Conservation (phyloP, 1,139 yeast species). For the Yamadazyma taylorii region DNA sequence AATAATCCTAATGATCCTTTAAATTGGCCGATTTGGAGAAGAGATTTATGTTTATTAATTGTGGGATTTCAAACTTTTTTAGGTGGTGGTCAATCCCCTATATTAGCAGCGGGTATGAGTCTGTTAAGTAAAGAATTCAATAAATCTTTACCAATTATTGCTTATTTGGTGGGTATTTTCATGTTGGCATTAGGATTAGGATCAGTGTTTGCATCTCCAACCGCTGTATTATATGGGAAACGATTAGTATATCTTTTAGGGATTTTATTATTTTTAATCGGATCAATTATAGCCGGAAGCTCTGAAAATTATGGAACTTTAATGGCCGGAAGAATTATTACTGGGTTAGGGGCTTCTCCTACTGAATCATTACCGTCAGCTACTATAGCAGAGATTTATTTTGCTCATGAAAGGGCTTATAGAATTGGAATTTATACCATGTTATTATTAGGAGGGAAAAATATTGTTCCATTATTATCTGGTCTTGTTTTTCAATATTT, state of each 20-base stretch:
- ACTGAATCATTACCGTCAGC: constrained; percentile 63
- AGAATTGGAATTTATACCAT: constrained; percentile 62
- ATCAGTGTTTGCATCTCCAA: constrained; percentile 57
- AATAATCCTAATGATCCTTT: constrained; percentile 76
- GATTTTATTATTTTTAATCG: constrained; percentile 49
- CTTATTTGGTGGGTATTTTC: constrained; percentile 59
- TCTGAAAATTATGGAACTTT: constrained; percentile 49
- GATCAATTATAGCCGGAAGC: constrained; percentile 56
- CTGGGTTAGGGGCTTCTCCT: constrained; percentile 62
- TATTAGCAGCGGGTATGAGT: constrained; percentile 58
- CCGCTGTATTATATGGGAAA: constrained; percentile 62
- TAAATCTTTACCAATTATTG: constrained; percentile 40
- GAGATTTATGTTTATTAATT: constrained; percentile 53
- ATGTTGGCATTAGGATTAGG: constrained; percentile 63
- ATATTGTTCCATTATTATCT: constrained; percentile 56
- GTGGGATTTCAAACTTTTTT: constrained; percentile 60
- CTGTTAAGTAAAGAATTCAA: constrained; percentile 43
- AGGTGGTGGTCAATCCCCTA: constrained; percentile 65
- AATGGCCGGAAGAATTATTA: constrained; percentile 57
- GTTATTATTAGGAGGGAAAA: constrained; percentile 62
- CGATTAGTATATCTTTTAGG: constrained; percentile 54
- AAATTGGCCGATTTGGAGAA: constrained; percentile 66
- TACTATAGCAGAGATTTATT: constrained; percentile 62
- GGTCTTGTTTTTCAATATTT: constrained; percentile 51
- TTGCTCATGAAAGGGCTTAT: constrained; percentile 66